Evolutionary conservation across 208 protist species (phyloP).

Genomic region (Porcisia hertigi): DNA sequence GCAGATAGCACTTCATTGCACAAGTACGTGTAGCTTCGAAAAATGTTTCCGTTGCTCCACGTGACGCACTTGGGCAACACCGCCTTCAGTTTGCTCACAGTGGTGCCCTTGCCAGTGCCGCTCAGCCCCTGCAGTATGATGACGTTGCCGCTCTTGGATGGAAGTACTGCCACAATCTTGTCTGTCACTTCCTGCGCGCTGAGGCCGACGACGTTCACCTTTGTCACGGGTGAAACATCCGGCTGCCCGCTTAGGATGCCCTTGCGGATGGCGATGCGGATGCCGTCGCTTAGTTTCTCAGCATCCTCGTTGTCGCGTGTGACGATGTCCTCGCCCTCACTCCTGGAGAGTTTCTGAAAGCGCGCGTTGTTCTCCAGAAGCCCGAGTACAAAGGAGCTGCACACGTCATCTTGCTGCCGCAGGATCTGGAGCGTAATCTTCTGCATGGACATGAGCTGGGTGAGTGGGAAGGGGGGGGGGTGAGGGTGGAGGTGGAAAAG

Average conservation of each 20-base stretch:
- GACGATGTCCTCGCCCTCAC: constrained; percentile 78
- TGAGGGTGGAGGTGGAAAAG: neutral
- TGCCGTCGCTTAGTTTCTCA: constrained; percentile 85
- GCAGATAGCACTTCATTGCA: constrained; percentile 54
- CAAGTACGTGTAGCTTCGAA: constrained; percentile 90
- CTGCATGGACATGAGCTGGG: constrained; percentile 10
- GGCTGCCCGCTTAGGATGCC: constrained; percentile 67
- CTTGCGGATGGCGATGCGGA: constrained; percentile 68
- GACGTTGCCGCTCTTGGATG: constrained; percentile 71
- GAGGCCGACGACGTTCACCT: constrained; percentile 74
- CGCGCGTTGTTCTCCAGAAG: constrained; percentile 43
- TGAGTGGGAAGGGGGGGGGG: neutral
- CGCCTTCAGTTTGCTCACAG: constrained; percentile 71
- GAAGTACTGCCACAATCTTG: constrained; percentile 63
- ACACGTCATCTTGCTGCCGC: constrained; percentile 82
- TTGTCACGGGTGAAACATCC: constrained; percentile 33
- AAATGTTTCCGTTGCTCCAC: constrained; percentile 94
- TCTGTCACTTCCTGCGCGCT: constrained; percentile 80
- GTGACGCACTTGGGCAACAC: constrained; percentile 78
- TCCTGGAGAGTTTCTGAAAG: constrained; percentile 63
- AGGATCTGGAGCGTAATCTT: constrained; percentile 52
- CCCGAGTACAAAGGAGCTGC: constrained; percentile 63
- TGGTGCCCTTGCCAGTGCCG: constrained; percentile 92
- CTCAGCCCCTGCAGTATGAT: constrained; percentile 90
- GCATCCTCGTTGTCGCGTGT: constrained; percentile 85